phyloP scores from a whole-genome alignment of 192 early-diverging fungal species.

The Backusella westeae region DNA sequence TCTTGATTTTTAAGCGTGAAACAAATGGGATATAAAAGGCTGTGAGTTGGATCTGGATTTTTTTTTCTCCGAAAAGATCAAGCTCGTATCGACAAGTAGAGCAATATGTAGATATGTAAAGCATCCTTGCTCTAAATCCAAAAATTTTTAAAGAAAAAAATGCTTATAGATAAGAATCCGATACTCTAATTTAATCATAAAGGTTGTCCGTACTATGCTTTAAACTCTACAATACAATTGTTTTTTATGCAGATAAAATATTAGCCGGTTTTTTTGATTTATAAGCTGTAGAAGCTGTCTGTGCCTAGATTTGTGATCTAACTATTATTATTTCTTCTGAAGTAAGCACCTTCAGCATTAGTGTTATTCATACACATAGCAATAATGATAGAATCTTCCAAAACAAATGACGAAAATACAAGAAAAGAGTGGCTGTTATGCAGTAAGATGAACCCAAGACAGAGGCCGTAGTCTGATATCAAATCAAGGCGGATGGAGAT shows the following conservation, averaged over 20 bases:
- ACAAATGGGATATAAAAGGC: not conserved
- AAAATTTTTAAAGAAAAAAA: not conserved
- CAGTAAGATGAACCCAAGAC: not conserved
- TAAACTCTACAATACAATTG: not conserved
- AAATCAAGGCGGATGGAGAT: not conserved
- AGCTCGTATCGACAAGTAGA: not conserved
- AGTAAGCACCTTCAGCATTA: not conserved
- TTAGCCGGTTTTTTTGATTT: not conserved
- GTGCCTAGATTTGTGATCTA: not conserved
- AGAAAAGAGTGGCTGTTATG: not conserved
- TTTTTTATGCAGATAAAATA: not conserved
- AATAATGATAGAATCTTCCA: not conserved
- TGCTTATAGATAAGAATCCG: not conserved
- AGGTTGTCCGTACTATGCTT: not conserved
- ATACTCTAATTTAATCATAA: not conserved
- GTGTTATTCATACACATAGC: not conserved
- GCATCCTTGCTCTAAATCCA: not conserved
- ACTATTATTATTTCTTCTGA: not conserved
- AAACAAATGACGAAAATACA: not conserved
- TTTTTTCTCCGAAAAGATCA: not conserved
- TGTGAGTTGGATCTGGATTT: not conserved
- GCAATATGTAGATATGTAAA: not conserved
- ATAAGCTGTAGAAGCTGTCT: not conserved
- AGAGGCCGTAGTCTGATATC: too few species aligned
- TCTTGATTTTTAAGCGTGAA: not conserved